Evolutionary conservation across 1,284 basidiomycete species (phyloP), one percentile per base, ranked within the genome.

Genomic region (Moesziomyces antarcticus): DNA sequence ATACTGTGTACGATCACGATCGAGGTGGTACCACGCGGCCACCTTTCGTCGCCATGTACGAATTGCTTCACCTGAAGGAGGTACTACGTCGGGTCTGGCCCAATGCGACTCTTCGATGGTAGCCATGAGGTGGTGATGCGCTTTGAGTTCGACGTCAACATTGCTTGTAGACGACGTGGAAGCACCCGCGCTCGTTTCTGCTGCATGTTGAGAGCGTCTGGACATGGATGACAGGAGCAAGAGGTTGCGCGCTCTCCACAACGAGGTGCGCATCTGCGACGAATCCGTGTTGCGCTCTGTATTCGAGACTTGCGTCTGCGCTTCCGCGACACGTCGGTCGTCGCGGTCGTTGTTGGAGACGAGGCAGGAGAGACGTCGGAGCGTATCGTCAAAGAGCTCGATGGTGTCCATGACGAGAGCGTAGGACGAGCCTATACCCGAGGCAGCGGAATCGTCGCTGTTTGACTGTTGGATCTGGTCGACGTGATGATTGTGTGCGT

Each of bases 391-490:
- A 54, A 67, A 67, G 10, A 67, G 50, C 50, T 67, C 65, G 50
- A 67, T 67, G 10, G 65, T 67, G 58, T 67, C 54, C 65, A 67
- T 67, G 35, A 67, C 65, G 6, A 67, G 54, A 5, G 65, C 65
- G 20, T 56, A 67, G 5, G 64, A 60, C 6, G 58, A 35, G 22
- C 54, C 50, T 10, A 67, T 53, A 21, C 60, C 54, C 6, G 50
- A 40, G 5, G 27, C 27, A n/a, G 41, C 41, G 6, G 50, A n/a
- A 0, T 47, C 18, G 5, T 40, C 5, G 37, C 16, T 40, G 14
- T 6, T 16, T 7, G 37, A 18, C 37, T 16, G 18, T 6, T 40
- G 37, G 1, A 18, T 11, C 18, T 40, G 37, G 18, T 40, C 37
- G 37, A 18, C 6, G 7, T 18, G 13, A 18, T 14, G 6, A 3